These are phyloP conservation scores for Metroxylon sagu DNA, from an alignment of 176 grass and related monocot genomes.

Conservation along the genomic window DNA sequence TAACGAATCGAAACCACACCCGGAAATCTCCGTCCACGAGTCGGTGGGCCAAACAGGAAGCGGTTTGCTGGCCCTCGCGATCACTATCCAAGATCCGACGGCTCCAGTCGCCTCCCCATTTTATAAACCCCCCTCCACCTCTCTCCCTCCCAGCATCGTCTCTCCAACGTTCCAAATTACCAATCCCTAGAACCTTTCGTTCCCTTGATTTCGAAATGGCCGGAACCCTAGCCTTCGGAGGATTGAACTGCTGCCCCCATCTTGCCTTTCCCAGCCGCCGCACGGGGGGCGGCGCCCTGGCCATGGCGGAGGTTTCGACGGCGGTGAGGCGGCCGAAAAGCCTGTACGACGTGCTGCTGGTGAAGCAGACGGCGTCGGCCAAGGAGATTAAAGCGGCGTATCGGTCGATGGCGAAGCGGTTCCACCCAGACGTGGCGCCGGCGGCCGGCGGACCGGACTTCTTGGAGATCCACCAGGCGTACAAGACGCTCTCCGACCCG, in stretches of 20 bases:
- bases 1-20: no score
- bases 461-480: constrained; percentile 50
- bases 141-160: no score
- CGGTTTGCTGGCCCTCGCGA: no score
- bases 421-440: constrained; percentile 46
- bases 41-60: no score
- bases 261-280: neutral
- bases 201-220: constrained; percentile 8
- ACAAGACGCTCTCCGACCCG: constrained; percentile 58
- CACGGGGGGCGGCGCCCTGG: neutral
- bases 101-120: no score
- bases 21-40: no score
- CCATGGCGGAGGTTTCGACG: neutral
- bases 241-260: neutral
- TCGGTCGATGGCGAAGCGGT: constrained; percentile 54
- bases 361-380: constrained; percentile 39
- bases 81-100: no score
- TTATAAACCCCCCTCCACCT: no score
- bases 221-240: constrained; percentile 1
- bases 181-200: neutral
- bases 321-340: constrained; percentile 8
- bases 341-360: constrained; percentile 44
- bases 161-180: no score
- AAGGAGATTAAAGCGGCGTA: constrained; percentile 62
- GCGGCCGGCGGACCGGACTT: constrained; percentile 18